phyloP scores from a whole-genome alignment of 805 yeast species.

The Torulaspora maleeae region DNA sequence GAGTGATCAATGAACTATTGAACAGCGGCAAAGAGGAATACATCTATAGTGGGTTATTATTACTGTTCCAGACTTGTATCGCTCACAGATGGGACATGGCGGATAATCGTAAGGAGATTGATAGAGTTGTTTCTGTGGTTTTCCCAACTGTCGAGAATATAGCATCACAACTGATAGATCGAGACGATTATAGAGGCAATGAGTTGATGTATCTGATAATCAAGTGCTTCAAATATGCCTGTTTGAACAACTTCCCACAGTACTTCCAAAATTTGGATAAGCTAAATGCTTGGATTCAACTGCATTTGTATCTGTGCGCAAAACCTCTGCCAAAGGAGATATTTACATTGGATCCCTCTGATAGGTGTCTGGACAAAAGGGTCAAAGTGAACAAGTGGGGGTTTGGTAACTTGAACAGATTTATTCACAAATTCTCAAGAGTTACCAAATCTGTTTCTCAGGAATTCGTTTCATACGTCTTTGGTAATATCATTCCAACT shows the following conservation, averaged over 20 bases:
- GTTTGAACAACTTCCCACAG: slow-evolving; percentile 55
- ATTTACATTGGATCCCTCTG: slow-evolving; percentile 44
- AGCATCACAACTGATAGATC: slow-evolving; percentile 40
- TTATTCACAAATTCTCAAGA: slow-evolving; percentile 59
- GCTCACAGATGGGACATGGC: slow-evolving; percentile 54
- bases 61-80: slow-evolving; percentile 52
- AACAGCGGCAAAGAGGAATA: slow-evolving; percentile 38
- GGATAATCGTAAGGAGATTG: slow-evolving; percentile 44
- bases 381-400: slow-evolving; percentile 87
- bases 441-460: slow-evolving; percentile 41
- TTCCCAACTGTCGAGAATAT: slow-evolving; percentile 55
- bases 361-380: slow-evolving; percentile 45
- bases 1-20: slow-evolving; percentile 36
- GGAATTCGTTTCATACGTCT: slow-evolving; percentile 54
- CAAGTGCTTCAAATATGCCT: slow-evolving; percentile 60
- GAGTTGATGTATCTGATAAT: slow-evolving; percentile 56
- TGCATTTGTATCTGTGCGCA: slow-evolving; percentile 57
- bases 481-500: slow-evolving; percentile 59
- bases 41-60: slow-evolving; percentile 50
- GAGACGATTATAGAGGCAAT: slow-evolving; percentile 36
- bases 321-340: slow-evolving; percentile 52
- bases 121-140: slow-evolving; percentile 43
- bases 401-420: slow-evolving; percentile 65
- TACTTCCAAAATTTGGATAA: slow-evolving; percentile 40
- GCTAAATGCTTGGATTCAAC: slow-evolving; percentile 56